phyloP scores from a whole-genome alignment of 2,329 filamentous ascomycete genomes.

The Trichoderma pleuroti region DNA sequence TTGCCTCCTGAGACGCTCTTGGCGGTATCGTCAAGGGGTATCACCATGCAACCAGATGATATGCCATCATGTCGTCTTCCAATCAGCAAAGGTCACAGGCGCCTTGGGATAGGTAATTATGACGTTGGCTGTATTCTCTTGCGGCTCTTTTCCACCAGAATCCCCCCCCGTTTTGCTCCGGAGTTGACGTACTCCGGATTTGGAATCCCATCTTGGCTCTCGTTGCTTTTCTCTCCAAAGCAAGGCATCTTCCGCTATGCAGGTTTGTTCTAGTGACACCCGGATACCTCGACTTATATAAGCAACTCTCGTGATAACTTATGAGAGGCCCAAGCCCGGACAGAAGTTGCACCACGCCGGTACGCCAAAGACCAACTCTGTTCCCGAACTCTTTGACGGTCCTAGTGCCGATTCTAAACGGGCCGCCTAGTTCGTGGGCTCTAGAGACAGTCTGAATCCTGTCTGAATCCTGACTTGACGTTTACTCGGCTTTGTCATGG shows the following conservation, averaged over 20 bases:
- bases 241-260: not conserved
- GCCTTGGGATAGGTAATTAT: not conserved
- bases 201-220: not conserved
- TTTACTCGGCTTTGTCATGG: not conserved
- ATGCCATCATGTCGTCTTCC: not conserved
- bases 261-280: not conserved
- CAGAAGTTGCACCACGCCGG: not conserved
- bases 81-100: not conserved
- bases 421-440: not conserved
- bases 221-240: not conserved
- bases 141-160: not conserved
- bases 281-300: not conserved
- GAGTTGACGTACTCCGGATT: not conserved
- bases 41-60: slow-evolving; percentile 12
- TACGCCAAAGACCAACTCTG: not conserved
- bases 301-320: not conserved
- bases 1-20: not conserved
- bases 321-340: not conserved
- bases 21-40: slow-evolving; percentile 1
- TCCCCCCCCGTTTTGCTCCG: not conserved
- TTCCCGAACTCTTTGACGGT: not conserved
- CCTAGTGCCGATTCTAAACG: not conserved
- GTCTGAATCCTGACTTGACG: not conserved
- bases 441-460: not conserved
- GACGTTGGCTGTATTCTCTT: not conserved